Evolutionary conservation across 371 early-diverging fungal genomes (phyloP), one percentile per base, ranked within the genome.

Genomic region (Vairimorpha necatrix): DNA sequence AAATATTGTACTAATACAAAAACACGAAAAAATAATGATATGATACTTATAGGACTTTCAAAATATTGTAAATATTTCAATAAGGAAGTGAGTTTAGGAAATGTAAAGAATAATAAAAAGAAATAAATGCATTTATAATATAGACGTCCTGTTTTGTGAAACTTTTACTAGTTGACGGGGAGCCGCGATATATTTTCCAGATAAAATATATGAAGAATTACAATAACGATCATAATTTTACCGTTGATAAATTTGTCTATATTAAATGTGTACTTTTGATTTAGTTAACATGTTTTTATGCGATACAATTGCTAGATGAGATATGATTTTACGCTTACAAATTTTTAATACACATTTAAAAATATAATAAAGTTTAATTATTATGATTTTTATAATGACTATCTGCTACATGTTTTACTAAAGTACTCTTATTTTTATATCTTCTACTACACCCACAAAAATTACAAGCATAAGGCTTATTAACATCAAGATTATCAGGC

Each of bases 371-470:
- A n/a, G n/a, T n/a, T n/a, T n/a, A n/a, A n/a, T n/a, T n/a, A n/a
- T n/a, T n/a, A n/a, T n/a, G n/a, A n/a, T 50, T 50, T 13, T 13
- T 50, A 50, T 13, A 50, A 50, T 50, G 50, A 11, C 20, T 3
- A 50, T 50, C 50, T n/a, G 14, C 50, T 3, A 50, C 13, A 50
- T 50, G 50, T n/a, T 50, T 50, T n/a, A 50, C n/a, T 50, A 50
- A 50, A 50, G 50, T 50, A 50, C 50, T 50, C 50, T 50, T 50
- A n/a, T 50, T 50, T 50, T 50, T 50, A 22, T 50, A 50, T 50
- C 50, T 50, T 50, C n/a, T 50, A 50, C 20, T 50, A n/a, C 50
- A 50, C n/a, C 50, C 50, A 11, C 50, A 14, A 50, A 50, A 50
- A 50, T 4, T 50, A 50, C 50, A 50, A 50, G 50, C 50, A 50